A percentile compares a stretch with the other conserved stretches of the same genome.
Evolutionary conservation across 2,329 filamentous ascomycete species (phyloP).

Genomic region (Microcyclospora tardicrescens): DNA sequence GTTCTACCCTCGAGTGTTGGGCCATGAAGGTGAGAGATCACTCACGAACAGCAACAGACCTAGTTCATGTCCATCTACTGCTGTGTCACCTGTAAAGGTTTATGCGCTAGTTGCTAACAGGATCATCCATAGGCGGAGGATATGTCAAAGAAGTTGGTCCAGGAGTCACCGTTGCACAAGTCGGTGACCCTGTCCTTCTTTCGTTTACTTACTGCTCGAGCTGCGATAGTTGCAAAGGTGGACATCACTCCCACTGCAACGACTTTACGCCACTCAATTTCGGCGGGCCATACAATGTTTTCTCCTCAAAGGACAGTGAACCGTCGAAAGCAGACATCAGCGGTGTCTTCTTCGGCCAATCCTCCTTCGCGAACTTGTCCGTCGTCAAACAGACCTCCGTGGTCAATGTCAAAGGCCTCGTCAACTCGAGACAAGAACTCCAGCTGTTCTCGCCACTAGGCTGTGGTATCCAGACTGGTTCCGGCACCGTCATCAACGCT

Average conservation of each 20-base stretch:
- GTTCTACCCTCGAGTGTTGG: constrained; percentile 37
- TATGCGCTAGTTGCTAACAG: neutral
- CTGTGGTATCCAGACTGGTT: constrained; percentile 36
- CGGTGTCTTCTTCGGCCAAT: constrained; percentile 38
- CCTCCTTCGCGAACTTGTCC: constrained; percentile 30
- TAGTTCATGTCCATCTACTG: constrained; percentile 1
- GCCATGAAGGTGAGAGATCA: constrained; percentile 37
- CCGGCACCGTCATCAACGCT: constrained; percentile 30
- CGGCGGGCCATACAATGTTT: constrained; percentile 15
- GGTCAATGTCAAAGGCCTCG: constrained; percentile 29
- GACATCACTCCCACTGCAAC: constrained; percentile 36
- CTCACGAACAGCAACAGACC: neutral
- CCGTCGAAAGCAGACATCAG: constrained; percentile 20
- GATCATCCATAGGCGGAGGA: constrained; percentile 25
- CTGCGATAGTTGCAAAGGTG: constrained; percentile 37
- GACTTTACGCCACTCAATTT: constrained; percentile 38
- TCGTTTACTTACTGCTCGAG: constrained; percentile 35
- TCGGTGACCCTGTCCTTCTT: constrained; percentile 36
- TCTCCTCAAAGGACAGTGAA: constrained; percentile 15
- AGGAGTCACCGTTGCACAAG: constrained; percentile 28
- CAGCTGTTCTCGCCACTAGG: constrained; percentile 33
- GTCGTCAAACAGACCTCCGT: constrained; percentile 29
- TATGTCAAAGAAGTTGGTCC: constrained; percentile 35
- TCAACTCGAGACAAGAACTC: constrained; percentile 28
- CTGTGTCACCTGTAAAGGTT: neutral